Conservation (phyloP, 1,139 yeast species). For the Taphrina pruni region DNA sequence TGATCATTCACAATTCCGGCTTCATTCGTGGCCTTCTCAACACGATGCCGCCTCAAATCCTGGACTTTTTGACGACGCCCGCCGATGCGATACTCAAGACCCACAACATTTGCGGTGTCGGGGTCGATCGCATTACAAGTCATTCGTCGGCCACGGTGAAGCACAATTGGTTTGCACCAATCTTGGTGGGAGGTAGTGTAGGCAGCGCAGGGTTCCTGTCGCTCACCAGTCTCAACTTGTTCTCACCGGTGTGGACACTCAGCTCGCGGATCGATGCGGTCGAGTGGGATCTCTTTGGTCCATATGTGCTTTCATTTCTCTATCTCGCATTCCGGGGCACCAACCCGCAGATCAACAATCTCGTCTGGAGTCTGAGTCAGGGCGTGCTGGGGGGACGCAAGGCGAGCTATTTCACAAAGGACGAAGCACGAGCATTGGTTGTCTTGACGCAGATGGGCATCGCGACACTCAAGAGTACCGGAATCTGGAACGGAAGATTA, state of each 20-base stretch:
- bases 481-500: constrained; percentile 32
- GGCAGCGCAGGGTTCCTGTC: constrained; percentile 37
- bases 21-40: constrained; percentile 15
- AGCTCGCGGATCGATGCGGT: constrained; percentile 25
- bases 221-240: constrained; percentile 24
- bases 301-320: constrained; percentile 26
- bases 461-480: constrained; percentile 8
- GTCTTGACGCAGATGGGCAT: constrained; percentile 18
- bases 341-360: constrained; percentile 27
- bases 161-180: constrained; percentile 33
- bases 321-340: constrained; percentile 29
- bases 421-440: constrained; percentile 31
- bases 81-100: constrained; percentile 30
- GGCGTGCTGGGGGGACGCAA: constrained; percentile 12
- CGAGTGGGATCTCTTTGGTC: constrained; percentile 35
- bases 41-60: constrained; percentile 19
- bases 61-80: constrained; percentile 28
- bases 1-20: constrained; percentile 19
- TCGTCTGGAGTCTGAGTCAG: constrained; percentile 26
- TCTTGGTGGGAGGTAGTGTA: constrained; percentile 33
- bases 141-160: constrained; percentile 33
- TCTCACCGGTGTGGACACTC: constrained; percentile 22
- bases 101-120: constrained; percentile 20
- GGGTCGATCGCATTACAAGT: constrained; percentile 33
- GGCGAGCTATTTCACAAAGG: constrained; percentile 29